Evolutionary conservation across 768 basidiomycete species (phyloP).

Genomic region (Agrocybe chaxingu): DNA sequence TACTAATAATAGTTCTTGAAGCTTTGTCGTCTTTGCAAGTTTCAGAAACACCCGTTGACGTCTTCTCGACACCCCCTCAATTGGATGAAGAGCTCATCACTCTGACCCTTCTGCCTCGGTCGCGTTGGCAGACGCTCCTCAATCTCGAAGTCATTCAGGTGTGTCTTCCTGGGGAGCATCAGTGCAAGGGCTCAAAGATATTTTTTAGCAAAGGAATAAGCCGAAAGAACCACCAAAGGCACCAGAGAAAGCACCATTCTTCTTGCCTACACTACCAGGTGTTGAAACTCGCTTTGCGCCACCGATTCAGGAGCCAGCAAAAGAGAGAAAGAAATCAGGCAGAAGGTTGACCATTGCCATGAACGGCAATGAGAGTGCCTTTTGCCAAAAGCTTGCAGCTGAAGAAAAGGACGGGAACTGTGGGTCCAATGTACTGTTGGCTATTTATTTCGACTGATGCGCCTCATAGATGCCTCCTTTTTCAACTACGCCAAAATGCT

Average conservation of each 20-base stretch:
- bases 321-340: constrained; percentile 39
- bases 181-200: not conserved
- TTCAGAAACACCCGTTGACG: constrained; percentile 59
- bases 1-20: constrained; percentile 52
- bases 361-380: constrained; percentile 59
- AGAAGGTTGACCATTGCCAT: constrained; percentile 51
- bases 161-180: constrained; percentile 15
- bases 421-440: constrained; percentile 36
- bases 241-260: constrained; percentile 95
- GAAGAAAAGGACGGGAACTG: constrained; percentile 63
- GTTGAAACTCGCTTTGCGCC: constrained; percentile 80
- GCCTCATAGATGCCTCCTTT: constrained; percentile 67
- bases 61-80: constrained; percentile 85
- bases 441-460: not conserved
- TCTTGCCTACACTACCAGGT: constrained; percentile 89
- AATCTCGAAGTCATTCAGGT: constrained; percentile 94
- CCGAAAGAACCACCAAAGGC: constrained; percentile 94
- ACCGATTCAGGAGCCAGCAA: constrained; percentile 32
- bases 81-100: constrained; percentile 91
- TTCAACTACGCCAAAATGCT: constrained; percentile 83
- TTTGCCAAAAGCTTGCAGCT: constrained; percentile 59
- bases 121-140: constrained; percentile 95
- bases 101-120: constrained; percentile 85
- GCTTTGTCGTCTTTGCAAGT: constrained; percentile 63
- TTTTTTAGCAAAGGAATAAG: constrained; percentile 85